These are phyloP conservation scores for Globisporangium nunn DNA, from an alignment of 352 stramenopile species.

Conservation along the genomic window DNA sequence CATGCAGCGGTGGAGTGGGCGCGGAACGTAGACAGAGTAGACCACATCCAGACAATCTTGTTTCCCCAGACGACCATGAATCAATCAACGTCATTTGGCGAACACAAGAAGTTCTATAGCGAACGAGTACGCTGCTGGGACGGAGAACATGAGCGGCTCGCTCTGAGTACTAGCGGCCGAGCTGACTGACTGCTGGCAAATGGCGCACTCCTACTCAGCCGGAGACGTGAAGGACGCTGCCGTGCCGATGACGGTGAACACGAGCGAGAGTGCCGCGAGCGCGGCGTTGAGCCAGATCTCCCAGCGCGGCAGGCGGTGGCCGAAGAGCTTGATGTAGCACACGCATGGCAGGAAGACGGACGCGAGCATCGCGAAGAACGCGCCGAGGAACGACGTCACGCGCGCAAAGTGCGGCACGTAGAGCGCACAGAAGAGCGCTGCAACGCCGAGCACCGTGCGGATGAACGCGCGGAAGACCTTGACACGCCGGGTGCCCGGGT, in stretches of 20 bases:
- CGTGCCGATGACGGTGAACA: constrained; percentile 71
- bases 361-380: constrained; percentile 82
- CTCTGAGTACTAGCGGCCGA: not conserved
- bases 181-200: not conserved
- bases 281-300: constrained; percentile 48
- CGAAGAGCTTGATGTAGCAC: constrained; percentile 85
- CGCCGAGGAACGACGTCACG: constrained; percentile 77
- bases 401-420: constrained; percentile 81
- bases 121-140: constrained; percentile 47
- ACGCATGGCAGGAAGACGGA: constrained; percentile 79
- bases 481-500: constrained; percentile 18
- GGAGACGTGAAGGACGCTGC: constrained; percentile 43
- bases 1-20: no score
- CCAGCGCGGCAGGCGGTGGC: constrained; percentile 27
- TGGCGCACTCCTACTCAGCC: not conserved
- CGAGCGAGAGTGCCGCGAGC: constrained; percentile 50
- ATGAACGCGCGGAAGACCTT: constrained; percentile 59
- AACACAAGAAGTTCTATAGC: not conserved
- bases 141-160: constrained; percentile 12
- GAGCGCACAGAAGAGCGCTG: constrained; percentile 51
- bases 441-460: constrained; percentile 46
- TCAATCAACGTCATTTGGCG: not conserved
- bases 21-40: no score
- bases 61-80: not conserved
- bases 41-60: no score